Evolutionary conservation across 768 basidiomycete species (phyloP).

Genomic region (Mycena leptocephala): DNA sequence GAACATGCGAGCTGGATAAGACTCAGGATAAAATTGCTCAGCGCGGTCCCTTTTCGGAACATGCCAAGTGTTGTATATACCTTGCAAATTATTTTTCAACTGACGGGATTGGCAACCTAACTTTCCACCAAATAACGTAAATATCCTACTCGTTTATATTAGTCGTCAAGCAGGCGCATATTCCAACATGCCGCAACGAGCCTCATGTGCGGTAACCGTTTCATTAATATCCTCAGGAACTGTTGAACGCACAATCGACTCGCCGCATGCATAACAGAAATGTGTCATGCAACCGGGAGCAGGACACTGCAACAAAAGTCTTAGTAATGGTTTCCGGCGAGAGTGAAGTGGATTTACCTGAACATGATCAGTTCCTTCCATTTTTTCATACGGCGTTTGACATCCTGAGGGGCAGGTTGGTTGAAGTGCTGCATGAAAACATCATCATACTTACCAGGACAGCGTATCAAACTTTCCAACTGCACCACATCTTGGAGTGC

Average conservation of each 20-base stretch:
- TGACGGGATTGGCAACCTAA: too few species aligned
- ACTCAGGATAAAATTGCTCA: too few species aligned
- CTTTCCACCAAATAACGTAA: too few species aligned
- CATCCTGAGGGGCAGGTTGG: slow-evolving; percentile 50
- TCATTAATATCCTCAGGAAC: slow-evolving; percentile 45
- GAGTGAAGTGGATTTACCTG: slow-evolving; percentile 50
- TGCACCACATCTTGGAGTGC: slow-evolving; percentile 69
- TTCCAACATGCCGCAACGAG: slow-evolving; percentile 52
- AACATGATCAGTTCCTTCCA: slow-evolving; percentile 73
- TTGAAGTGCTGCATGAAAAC: not conserved
- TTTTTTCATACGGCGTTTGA: slow-evolving; percentile 66
- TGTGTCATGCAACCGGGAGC: slow-evolving; percentile 72
- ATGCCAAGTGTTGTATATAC: too few species aligned
- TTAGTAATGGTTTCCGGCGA: not conserved
- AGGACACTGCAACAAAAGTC: slow-evolving; percentile 63
- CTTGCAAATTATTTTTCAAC: too few species aligned
- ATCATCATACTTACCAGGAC: slow-evolving; percentile 61
- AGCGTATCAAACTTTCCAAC: slow-evolving; percentile 72
- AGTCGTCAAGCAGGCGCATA: too few species aligned
- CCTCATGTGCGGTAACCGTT: slow-evolving; percentile 50
- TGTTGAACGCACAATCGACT: slow-evolving; percentile 58
- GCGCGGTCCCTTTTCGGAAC: too few species aligned
- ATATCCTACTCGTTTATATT: too few species aligned
- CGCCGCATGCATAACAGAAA: slow-evolving; percentile 69
- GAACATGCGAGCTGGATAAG: too few species aligned